Evolutionary conservation across 495 filamentous ascomycete genomes (phyloP).

Genomic region (Paragyromitra xinjiangensis): DNA sequence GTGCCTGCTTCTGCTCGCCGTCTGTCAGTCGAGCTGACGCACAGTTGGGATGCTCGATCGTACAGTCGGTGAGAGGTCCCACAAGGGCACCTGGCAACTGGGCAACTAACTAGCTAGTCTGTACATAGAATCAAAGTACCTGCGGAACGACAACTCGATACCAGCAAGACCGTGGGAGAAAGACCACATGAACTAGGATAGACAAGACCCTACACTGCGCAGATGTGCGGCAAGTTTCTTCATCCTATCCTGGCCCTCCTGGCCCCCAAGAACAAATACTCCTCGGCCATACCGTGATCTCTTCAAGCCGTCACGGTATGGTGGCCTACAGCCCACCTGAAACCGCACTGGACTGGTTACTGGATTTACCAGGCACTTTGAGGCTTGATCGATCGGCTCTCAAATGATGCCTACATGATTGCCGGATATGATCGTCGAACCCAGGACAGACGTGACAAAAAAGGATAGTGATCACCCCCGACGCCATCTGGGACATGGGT

Average conservation of each 20-base stretch:
- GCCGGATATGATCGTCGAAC: conserved; percentile 54
- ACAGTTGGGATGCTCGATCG: conserved; percentile 54
- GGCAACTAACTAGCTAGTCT: conserved; percentile 42
- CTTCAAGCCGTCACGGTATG: conserved; percentile 34
- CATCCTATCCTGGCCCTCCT: conserved; percentile 24
- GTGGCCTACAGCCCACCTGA: conserved; percentile 50
- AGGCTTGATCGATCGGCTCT: conserved; percentile 51
- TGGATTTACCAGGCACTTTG: conserved; percentile 51
- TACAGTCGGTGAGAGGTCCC: conserved; percentile 45
- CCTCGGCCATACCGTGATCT: conserved; percentile 30
- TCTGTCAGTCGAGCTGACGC: conserved; percentile 52
- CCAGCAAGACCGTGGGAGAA: conserved; percentile 19
- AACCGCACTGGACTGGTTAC: conserved; percentile 51
- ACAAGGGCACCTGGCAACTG: conserved; percentile 34
- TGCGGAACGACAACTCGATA: conserved; percentile 32
- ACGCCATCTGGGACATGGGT: conserved; percentile 53
- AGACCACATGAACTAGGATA: conserved; percentile 41
- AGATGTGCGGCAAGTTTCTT: conserved; percentile 44
- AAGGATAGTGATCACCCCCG: conserved; percentile 49
- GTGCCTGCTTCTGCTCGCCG: conserved; percentile 52
- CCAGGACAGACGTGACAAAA: conserved; percentile 45
- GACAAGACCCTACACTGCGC: conserved; percentile 30
- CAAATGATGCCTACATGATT: conserved; percentile 50
- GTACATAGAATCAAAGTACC: conserved; percentile 49
- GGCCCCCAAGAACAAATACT: conserved; percentile 31